Evolutionary conservation across 169 alveolate species (phyloP).

Genomic region (Plasmodium coatneyi): DNA sequence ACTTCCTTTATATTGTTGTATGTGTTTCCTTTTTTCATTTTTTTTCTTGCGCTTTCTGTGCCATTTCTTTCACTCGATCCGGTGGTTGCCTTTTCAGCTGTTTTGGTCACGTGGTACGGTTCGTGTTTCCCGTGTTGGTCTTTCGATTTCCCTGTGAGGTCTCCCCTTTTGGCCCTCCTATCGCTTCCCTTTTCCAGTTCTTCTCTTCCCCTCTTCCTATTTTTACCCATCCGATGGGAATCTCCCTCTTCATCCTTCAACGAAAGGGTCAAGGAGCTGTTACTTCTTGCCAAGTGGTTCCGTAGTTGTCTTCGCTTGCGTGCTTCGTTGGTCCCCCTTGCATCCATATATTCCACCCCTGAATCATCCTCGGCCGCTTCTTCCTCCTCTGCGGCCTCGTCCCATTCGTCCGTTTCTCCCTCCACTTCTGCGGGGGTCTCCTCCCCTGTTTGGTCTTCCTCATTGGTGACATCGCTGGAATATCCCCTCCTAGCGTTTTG

Average conservation of each 20-base stretch:
- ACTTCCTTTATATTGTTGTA: conserved; percentile 68
- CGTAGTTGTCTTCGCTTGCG: neutral
- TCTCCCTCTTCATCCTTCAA: neutral
- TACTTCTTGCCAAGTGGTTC: neutral
- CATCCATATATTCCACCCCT: neutral
- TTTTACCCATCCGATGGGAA: neutral
- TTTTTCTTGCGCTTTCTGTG: conserved; percentile 4
- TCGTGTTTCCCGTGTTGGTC: neutral
- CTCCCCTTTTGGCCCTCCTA: neutral
- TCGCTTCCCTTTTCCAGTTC: neutral
- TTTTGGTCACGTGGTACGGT: neutral
- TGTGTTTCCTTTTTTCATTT: conserved; percentile 58
- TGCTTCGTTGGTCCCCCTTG: neutral
- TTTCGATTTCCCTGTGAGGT: neutral
- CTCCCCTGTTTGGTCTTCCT: conserved; percentile 2
- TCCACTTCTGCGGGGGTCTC: neutral
- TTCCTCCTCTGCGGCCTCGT: conserved; percentile 4
- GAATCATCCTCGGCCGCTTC: neutral
- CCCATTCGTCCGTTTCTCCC: neutral
- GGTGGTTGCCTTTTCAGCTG: neutral
- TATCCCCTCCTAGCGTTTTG: neutral
- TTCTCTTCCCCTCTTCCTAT: conserved; percentile 1
- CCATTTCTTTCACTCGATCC: conserved; percentile 11
- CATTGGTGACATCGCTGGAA: neutral
- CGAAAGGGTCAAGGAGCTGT: neutral